A percentile compares a stretch with the other conserved stretches of the same genome.
phyloP scores from a whole-genome alignment of 352 stramenopile genomes.

The Phytopythium delawarense region DNA sequence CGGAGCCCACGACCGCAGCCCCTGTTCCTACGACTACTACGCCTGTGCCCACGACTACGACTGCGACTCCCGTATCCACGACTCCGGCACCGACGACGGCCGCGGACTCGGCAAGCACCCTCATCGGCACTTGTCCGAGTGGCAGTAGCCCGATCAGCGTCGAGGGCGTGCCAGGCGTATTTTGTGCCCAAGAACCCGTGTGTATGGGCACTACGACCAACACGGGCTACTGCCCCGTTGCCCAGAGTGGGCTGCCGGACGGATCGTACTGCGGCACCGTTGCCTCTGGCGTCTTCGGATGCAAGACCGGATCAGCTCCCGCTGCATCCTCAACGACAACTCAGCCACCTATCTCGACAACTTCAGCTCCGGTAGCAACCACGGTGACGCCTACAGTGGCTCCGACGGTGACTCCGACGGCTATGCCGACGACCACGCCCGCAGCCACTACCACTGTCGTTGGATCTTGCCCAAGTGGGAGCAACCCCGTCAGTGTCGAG shows the following conservation, averaged over 20 bases:
- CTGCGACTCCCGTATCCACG: background rate
- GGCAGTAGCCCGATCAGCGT: constrained; percentile 5
- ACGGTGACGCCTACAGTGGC: background rate
- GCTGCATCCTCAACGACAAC: background rate
- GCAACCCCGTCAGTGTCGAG: constrained; percentile 23
- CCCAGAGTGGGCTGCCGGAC: constrained; percentile 4
- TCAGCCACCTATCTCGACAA: background rate
- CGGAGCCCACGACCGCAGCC: background rate
- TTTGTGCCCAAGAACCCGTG: constrained; percentile 2
- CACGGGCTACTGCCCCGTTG: constrained; percentile 4
- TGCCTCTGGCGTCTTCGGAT: constrained; percentile 7
- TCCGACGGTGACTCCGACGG: background rate
- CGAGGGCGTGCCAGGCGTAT: constrained; percentile 8
- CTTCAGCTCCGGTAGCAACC: background rate
- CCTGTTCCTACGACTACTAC: background rate
- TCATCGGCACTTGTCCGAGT: background rate
- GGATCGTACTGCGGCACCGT: constrained; percentile 12
- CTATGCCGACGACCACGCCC: background rate
- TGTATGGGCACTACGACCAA: constrained; percentile 5
- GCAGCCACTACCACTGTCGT: background rate
- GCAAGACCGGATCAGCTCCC: background rate
- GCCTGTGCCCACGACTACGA: background rate
- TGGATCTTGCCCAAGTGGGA: constrained; percentile 4
- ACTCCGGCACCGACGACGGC: background rate
- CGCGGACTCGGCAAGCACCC: background rate